phyloP scores from a whole-genome alignment of 2,329 filamentous ascomycete genomes.

The Phyllosticta citrichinensis region DNA sequence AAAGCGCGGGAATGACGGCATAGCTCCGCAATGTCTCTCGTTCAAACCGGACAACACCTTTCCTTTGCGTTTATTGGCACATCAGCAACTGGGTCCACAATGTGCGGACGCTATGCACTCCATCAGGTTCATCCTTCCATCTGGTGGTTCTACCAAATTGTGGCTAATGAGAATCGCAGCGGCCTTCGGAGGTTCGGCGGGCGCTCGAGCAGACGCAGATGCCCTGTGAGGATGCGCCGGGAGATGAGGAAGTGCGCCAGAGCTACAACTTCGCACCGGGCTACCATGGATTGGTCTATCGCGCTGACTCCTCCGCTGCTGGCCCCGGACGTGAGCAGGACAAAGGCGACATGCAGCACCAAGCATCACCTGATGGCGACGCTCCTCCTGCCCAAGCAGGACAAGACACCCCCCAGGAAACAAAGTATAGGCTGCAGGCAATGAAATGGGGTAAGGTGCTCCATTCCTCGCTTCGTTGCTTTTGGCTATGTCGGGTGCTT shows the following conservation, averaged over 20 bases:
- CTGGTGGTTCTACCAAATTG: not conserved
- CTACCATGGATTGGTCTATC: constrained; percentile 75
- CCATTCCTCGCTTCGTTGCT: not conserved
- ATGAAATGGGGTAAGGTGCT: constrained; percentile 72
- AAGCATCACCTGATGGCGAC: constrained; percentile 11
- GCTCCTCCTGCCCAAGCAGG: constrained; percentile 9
- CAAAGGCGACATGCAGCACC: constrained; percentile 10
- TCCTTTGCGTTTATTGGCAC: not conserved
- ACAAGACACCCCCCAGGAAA: constrained; percentile 21
- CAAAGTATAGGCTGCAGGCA: constrained; percentile 70
- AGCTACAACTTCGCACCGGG: constrained; percentile 92
- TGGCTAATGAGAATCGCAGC: constrained; percentile 37
- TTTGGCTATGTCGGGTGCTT: not conserved
- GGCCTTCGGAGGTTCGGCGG: constrained; percentile 63
- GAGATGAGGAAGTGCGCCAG: constrained; percentile 60
- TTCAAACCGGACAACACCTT: not conserved
- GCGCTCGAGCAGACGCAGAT: constrained; percentile 67
- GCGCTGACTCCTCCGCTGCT: constrained; percentile 58
- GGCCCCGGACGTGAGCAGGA: constrained; percentile 36
- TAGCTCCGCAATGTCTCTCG: not conserved
- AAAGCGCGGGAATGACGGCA: not conserved
- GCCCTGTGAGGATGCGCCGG: constrained; percentile 59
- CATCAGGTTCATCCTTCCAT: constrained; percentile 42
- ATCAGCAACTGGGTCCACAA: constrained; percentile 21
- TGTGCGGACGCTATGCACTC: constrained; percentile 61